Conservation (phyloP, 768 basidiomycete genomes). For the Phanerodontia chrysosporium region DNA sequence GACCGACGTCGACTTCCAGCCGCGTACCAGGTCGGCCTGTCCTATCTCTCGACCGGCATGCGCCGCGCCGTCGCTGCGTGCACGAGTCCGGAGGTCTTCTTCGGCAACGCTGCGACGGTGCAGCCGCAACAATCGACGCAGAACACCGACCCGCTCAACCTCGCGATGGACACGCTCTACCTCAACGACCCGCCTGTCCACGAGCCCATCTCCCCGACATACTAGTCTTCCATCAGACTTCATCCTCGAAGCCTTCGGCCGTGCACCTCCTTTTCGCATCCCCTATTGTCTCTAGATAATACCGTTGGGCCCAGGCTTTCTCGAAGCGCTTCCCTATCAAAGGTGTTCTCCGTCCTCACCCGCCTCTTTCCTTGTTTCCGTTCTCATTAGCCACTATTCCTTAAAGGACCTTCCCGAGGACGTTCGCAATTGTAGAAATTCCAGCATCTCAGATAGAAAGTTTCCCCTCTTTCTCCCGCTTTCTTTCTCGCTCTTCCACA, state of each 20-base stretch:
- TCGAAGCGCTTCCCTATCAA: background rate
- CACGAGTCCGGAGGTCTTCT: constrained; percentile 90
- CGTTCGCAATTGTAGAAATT: background rate
- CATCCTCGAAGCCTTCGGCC: no score
- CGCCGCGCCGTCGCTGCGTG: constrained; percentile 93
- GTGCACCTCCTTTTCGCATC: no score
- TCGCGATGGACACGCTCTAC: constrained; percentile 35
- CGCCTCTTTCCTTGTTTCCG: background rate
- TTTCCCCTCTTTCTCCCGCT: background rate
- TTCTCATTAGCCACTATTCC: background rate
- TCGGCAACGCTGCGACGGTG: constrained; percentile 41
- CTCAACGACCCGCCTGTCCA: constrained; percentile 16
- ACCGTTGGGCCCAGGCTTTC: background rate
- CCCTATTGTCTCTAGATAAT: background rate
- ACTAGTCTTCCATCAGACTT: background rate
- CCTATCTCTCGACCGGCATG: constrained; percentile 91
- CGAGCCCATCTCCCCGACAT: constrained; percentile 9
- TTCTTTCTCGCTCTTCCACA: background rate
- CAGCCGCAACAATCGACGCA: constrained; percentile 27
- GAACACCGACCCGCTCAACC: constrained; percentile 33
- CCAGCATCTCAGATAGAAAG: background rate
- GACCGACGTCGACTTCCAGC: constrained; percentile 42
- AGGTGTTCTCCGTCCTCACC: background rate
- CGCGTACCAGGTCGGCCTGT: constrained; percentile 94
- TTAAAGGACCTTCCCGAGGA: constrained; percentile 1